These are phyloP conservation scores for Erodium maritimum DNA, from an alignment of 345 rosid genomes.

Conservation along the genomic window DNA sequence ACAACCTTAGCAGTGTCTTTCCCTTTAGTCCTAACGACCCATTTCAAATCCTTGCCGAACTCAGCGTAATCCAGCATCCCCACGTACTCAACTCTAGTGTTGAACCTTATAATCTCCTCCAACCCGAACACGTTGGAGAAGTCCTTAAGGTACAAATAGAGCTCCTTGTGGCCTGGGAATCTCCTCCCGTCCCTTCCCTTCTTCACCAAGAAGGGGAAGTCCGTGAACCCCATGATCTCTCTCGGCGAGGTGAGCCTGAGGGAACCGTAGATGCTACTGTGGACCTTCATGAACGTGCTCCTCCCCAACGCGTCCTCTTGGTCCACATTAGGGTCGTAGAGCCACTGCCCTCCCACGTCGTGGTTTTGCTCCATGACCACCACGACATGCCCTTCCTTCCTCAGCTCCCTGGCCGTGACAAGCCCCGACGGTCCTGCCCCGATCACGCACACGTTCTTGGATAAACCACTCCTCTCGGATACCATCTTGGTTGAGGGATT, in stretches of 20 bases:
- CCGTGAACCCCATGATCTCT: slow-evolving; percentile 84
- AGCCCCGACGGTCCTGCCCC: slow-evolving; percentile 94
- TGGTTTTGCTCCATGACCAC: slow-evolving; percentile 75
- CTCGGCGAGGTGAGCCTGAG: slow-evolving; percentile 62
- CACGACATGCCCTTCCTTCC: slow-evolving; percentile 67
- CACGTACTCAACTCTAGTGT: slow-evolving; percentile 67
- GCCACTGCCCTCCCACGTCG: slow-evolving; percentile 90
- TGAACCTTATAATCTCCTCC: slow-evolving; percentile 64
- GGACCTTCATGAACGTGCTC: slow-evolving; percentile 35
- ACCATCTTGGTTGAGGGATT: slow-evolving; percentile 19
- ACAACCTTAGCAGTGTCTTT: slow-evolving; percentile 21
- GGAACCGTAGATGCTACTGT: slow-evolving; percentile 81
- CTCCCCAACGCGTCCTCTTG: slow-evolving; percentile 46
- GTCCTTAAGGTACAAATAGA: slow-evolving; percentile 65
- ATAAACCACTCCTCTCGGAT: slow-evolving; percentile 10
- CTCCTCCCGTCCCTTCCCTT: slow-evolving; percentile 69
- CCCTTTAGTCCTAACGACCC: slow-evolving; percentile 60
- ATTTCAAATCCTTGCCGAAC: slow-evolving; percentile 35
- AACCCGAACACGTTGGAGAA: slow-evolving; percentile 58
- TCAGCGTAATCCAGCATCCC: slow-evolving; percentile 44
- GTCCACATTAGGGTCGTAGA: slow-evolving; percentile 49
- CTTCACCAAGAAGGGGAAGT: slow-evolving; percentile 71
- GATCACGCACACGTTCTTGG: slow-evolving; percentile 66
- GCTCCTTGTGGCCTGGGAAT: slow-evolving; percentile 79
- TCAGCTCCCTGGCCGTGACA: slow-evolving; percentile 74